Conservation (phyloP, 306 rosid genomes). For the Glycine soja region DNA sequence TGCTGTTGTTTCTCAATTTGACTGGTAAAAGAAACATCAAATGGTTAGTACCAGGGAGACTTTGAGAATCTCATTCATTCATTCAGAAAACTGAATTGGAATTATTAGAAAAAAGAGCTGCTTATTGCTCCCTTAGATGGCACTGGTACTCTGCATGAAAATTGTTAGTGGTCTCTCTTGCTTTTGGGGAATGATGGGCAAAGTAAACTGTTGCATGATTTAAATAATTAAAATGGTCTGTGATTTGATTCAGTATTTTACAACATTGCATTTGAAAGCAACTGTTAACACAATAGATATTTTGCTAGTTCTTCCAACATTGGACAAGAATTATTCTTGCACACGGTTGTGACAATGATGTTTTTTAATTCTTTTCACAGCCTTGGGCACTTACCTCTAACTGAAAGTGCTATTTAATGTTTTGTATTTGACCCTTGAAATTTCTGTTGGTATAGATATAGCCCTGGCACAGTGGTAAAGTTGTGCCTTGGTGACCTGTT, state of each 20-base stretch:
- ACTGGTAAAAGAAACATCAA: too few relatives aligned
- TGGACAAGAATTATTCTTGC: slow-evolving; percentile 14
- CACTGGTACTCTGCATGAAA: neutral
- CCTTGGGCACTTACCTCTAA: neutral
- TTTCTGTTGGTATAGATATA: slow-evolving; percentile 6
- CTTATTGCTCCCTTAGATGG: too few relatives aligned
- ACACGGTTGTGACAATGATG: slow-evolving; percentile 35
- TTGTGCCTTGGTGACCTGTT: too few relatives aligned
- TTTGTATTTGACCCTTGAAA: slow-evolving; percentile 26
- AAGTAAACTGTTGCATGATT: slow-evolving; percentile 23
- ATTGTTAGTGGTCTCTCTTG: too few relatives aligned
- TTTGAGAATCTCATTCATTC: too few relatives aligned
- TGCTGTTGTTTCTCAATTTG: too few relatives aligned
- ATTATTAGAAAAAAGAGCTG: too few relatives aligned
- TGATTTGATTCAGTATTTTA: slow-evolving; percentile 20
- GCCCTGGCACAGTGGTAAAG: too few relatives aligned
- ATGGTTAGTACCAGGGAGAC: too few relatives aligned
- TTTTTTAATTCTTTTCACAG: neutral
- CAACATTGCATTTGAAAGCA: slow-evolving; percentile 6
- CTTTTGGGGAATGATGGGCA: too few relatives aligned
- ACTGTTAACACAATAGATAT: slow-evolving; percentile 5
- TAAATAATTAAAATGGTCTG: slow-evolving; percentile 1
- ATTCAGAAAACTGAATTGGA: too few relatives aligned
- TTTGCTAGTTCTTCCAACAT: slow-evolving; percentile 20
- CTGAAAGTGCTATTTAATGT: neutral